Percentiles rank a stretch among this genome's conserved stretches.
Evolutionary conservation across 2,329 filamentous ascomycete genomes (phyloP).

Genomic region (Aspergillus pseudoglaucus): DNA sequence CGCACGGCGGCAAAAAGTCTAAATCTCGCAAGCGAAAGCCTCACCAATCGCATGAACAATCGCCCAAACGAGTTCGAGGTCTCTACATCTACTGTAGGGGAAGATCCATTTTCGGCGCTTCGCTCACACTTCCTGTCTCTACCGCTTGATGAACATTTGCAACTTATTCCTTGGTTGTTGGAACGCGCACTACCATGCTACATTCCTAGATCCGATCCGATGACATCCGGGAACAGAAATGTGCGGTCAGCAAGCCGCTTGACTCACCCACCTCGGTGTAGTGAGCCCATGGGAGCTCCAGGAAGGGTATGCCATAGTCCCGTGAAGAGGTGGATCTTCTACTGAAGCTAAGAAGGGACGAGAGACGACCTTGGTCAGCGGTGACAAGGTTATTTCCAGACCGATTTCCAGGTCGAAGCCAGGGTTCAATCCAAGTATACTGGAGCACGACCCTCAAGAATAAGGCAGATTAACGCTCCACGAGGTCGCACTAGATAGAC

Average conservation of each 20-base stretch:
- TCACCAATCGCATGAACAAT: no score
- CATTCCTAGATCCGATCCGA: not conserved
- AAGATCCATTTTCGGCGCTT: not conserved
- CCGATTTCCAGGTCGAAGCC: not conserved
- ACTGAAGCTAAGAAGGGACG: not conserved
- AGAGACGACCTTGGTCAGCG: not conserved
- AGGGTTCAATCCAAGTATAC: not conserved
- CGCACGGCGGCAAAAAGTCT: no score
- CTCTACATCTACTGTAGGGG: not conserved
- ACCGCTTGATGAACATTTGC: not conserved
- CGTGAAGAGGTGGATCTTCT: not conserved
- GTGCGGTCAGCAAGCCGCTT: not conserved
- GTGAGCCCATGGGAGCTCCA: not conserved
- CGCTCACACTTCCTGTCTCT: conserved; percentile 1
- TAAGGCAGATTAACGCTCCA: no score
- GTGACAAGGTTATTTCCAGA: not conserved
- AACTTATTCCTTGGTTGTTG: not conserved
- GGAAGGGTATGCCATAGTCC: conserved; percentile 1
- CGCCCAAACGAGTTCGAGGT: no score
- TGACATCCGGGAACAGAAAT: not conserved
- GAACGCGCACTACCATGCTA: not conserved
- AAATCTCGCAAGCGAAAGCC: no score
- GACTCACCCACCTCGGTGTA: not conserved
- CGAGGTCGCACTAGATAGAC: no score
- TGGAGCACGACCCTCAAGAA: no score